Evolutionary conservation across 352 stramenopile species (phyloP), one percentile per base, ranked within the genome.

Genomic region (Phytophthora chlamydospora): DNA sequence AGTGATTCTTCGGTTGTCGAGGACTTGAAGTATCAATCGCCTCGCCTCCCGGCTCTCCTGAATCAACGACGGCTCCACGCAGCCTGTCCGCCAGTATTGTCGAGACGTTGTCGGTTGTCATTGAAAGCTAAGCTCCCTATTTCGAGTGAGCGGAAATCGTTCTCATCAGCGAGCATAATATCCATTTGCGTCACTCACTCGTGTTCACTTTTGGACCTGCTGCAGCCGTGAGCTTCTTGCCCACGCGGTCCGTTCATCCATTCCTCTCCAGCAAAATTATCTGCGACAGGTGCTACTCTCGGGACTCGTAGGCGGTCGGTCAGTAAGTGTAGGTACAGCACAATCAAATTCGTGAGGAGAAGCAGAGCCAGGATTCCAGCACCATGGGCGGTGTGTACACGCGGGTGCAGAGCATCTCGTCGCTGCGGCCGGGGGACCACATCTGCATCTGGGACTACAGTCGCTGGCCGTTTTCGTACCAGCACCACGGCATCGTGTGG

Each of bases 401-500:
- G 54, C 80, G 80, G 27, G 80, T 92, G 16, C 60, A 62, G 35
- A 71, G 69, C 58, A 56, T 86, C 36, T 57, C 54, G 35, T 85
- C 80, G 50, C 64, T 92, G 50, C 80, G 83, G 13, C 80, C 83
- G 9, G 83, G 78, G 38, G 83, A 91, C 65, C 83, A 91, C 65
- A 80, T 91, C 27, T 80, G 71, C 46, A 86, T 91, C 58, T 91
- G 83, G 83, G 83, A 91, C 58, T 69, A 80, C 63, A 89, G 78
- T 44, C 83, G 80, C 38, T 91, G 83, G 83, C 83, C 83, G 14
- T 80, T 91, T 46, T 76, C 74, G 39, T 91, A 91, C 64, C 80
- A 90, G 68, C 83, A 91, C 60, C 83, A 91, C 57, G 83, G 83
- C 32, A 88, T 91, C 48, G 75, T 91, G 17, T 90, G 76, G 78